phyloP scores from a whole-genome alignment of 2,329 filamentous ascomycete species.

The Apiospora hydei region DNA sequence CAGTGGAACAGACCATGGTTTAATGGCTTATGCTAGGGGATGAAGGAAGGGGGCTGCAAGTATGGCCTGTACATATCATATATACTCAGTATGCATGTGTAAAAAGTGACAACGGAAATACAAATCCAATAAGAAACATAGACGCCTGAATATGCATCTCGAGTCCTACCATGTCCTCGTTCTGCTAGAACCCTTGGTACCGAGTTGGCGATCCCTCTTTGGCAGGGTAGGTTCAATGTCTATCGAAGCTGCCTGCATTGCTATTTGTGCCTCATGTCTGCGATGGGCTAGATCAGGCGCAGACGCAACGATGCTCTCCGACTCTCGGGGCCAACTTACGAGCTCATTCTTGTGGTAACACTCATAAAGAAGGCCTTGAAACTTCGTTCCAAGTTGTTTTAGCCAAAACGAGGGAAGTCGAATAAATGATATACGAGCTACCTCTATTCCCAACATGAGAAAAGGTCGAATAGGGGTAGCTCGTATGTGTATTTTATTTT shows the following conservation, averaged over 20 bases:
- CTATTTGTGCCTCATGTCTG: too few relatives aligned
- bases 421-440: background rate
- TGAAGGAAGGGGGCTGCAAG: background rate
- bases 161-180: background rate
- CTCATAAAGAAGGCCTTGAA: background rate
- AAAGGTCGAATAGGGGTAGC: background rate
- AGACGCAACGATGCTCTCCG: too few relatives aligned
- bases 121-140: background rate
- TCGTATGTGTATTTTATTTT: slow-evolving; percentile 4
- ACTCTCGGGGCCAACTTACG: too few relatives aligned
- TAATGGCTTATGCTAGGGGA: background rate
- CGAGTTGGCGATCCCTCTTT: too few relatives aligned
- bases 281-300: too few relatives aligned
- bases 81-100: background rate
- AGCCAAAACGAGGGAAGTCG: background rate
- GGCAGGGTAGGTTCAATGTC: too few relatives aligned
- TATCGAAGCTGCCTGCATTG: too few relatives aligned
- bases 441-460: too few relatives aligned
- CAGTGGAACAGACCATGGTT: background rate
- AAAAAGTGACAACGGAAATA: background rate
- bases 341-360: too few relatives aligned
- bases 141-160: background rate
- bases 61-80: slow-evolving; percentile 13
- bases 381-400: too few relatives aligned
- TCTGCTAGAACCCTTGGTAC: background rate